A percentile compares a stretch with the other conserved stretches of the same genome.
phyloP scores from a whole-genome alignment of 345 rosid genomes.

The Crucihimalaya himalaica region DNA sequence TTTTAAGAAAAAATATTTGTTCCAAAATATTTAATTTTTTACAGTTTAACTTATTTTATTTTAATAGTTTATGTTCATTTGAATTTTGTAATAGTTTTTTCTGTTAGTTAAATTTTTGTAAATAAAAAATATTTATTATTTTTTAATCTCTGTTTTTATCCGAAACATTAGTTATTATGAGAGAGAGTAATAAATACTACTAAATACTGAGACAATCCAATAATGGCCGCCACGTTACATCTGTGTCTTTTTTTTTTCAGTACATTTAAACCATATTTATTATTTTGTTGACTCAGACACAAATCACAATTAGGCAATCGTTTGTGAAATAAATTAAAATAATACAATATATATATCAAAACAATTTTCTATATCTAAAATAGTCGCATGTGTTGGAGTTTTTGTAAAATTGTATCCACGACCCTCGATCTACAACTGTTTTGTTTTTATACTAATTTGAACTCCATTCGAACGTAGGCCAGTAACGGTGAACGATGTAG shows the following conservation, averaged over 20 bases:
- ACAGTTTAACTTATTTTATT: too few species aligned
- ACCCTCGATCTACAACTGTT: not conserved
- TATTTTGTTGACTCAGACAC: conserved; percentile 3
- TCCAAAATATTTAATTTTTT: too few species aligned
- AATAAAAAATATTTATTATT: too few species aligned
- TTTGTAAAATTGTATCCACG: not conserved
- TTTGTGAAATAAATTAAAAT: not conserved
- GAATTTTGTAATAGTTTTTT: too few species aligned
- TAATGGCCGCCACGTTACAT: conserved; percentile 36
- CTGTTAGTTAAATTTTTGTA: too few species aligned
- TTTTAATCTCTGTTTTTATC: too few species aligned
- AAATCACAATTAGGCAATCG: not conserved
- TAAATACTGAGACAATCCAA: conserved; percentile 1
- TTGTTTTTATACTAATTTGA: not conserved
- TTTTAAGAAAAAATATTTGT: too few species aligned
- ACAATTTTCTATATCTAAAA: not conserved
- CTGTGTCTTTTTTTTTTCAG: not conserved
- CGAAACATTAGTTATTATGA: too few species aligned
- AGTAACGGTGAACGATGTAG: conserved; percentile 1
- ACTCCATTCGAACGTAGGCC: not conserved
- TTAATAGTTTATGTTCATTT: too few species aligned
- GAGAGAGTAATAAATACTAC: too few species aligned
- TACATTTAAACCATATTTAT: not conserved
- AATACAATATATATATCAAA: not conserved
- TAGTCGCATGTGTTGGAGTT: not conserved